Percentiles rank a stretch among this genome's conserved stretches.
phyloP scores from a whole-genome alignment of 2,329 filamentous ascomycete species.

The Xylaria sp. region DNA sequence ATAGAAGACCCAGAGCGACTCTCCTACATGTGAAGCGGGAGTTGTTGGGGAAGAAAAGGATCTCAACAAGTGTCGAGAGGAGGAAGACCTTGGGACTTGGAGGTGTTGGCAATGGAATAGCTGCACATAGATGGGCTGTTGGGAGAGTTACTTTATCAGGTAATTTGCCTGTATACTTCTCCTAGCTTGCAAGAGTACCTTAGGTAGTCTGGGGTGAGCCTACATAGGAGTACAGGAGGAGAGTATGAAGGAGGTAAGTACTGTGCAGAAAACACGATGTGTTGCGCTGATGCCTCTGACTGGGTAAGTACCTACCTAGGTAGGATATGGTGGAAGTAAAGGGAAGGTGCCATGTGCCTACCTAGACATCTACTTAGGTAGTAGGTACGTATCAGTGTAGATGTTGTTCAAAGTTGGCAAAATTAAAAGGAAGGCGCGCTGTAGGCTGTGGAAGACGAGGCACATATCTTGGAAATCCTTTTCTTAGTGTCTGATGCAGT shows the following conservation, averaged over 20 bases:
- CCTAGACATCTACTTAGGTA: not conserved
- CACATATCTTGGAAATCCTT: not conserved
- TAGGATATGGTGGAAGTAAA: not conserved
- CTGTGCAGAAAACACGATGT: not conserved
- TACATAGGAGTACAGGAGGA: no score
- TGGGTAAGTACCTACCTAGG: no score
- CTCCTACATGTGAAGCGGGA: not conserved
- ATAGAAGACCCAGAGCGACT: not conserved
- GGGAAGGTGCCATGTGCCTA: not conserved
- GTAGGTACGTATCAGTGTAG: not conserved
- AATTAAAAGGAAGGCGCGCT: not conserved
- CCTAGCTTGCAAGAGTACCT: no score
- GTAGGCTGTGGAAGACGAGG: not conserved
- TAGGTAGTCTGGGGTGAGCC: not conserved
- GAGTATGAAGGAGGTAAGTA: not conserved
- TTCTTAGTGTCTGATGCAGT: not conserved
- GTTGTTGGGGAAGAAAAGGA: not conserved
- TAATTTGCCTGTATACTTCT: not conserved
- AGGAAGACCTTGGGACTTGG: not conserved
- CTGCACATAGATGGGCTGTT: not conserved
- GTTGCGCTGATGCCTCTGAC: not conserved
- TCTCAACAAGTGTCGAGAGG: not conserved
- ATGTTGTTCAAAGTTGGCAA: not conserved
- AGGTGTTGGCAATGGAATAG: not conserved
- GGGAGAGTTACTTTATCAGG: not conserved